These are phyloP conservation scores for Curvularia sp. DNA, from an alignment of 2,329 filamentous ascomycete species.

Conservation along the genomic window DNA sequence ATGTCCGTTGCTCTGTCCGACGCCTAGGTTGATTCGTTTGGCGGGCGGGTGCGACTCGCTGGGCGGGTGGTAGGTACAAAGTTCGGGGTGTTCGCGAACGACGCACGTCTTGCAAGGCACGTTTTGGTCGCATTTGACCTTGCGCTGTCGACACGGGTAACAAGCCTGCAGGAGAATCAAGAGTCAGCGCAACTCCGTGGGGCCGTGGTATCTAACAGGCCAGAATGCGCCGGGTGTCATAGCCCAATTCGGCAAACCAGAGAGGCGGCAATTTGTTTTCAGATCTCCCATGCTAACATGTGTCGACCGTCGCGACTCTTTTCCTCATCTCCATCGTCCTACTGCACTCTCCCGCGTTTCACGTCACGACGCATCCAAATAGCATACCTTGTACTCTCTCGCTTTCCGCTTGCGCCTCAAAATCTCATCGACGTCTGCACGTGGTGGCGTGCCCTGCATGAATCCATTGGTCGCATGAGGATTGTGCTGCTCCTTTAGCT, in stretches of 20 bases:
- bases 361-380: slow-evolving; percentile 8
- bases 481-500: slow-evolving; percentile 35
- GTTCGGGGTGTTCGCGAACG: slow-evolving; percentile 59
- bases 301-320: slow-evolving; percentile 1
- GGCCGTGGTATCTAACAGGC: slow-evolving; percentile 16
- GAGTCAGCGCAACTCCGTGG: slow-evolving; percentile 31
- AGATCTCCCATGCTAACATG: background rate
- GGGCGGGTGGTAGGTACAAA: slow-evolving; percentile 55
- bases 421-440: slow-evolving; percentile 58
- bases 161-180: slow-evolving; percentile 47
- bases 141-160: slow-evolving; percentile 58
- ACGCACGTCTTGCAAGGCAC: slow-evolving; percentile 60
- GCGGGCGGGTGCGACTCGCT: slow-evolving; percentile 51
- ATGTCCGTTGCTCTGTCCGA: slow-evolving; percentile 43
- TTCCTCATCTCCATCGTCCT: background rate
- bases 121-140: slow-evolving; percentile 57
- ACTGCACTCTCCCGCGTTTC: background rate
- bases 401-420: slow-evolving; percentile 59
- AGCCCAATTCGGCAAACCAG: slow-evolving; percentile 25
- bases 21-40: slow-evolving; percentile 46
- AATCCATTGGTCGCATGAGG: slow-evolving; percentile 30
- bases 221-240: slow-evolving; percentile 23
- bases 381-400: slow-evolving; percentile 57
- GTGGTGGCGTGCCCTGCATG: slow-evolving; percentile 49
- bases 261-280: slow-evolving; percentile 10